Conservation (phyloP, 192 early-diverging fungal genomes). For the Lobulomyces angularis region DNA sequence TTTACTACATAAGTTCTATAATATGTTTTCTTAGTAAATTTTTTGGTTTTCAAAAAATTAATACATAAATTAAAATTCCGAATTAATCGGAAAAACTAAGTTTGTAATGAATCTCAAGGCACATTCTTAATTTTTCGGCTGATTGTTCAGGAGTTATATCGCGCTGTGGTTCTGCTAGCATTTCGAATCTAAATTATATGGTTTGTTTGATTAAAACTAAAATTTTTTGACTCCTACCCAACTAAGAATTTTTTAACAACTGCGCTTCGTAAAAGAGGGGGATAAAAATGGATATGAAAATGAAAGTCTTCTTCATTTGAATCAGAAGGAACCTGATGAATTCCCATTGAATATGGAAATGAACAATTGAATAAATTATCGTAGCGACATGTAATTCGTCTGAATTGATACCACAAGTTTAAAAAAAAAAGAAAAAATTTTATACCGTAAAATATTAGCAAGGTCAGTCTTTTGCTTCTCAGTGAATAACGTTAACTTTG, state of each 20-base stretch:
- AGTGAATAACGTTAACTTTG: slow-evolving; percentile 36
- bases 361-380: slow-evolving; percentile 83
- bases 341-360: slow-evolving; percentile 95
- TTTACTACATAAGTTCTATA: too few species aligned
- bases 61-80: not conserved
- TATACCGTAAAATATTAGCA: slow-evolving; percentile 65
- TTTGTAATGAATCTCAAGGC: slow-evolving; percentile 37
- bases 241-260: slow-evolving; percentile 92
- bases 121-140: slow-evolving; percentile 53
- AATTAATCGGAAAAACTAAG: too few species aligned
- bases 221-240: slow-evolving; percentile 45
- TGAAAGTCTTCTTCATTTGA: slow-evolving; percentile 41
- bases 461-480: slow-evolving; percentile 44
- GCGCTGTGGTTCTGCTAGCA: slow-evolving; percentile 85
- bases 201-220: not conserved
- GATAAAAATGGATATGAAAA: slow-evolving; percentile 92
- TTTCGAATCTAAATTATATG: slow-evolving; percentile 59
- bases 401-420: too few species aligned
- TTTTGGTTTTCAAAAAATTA: not conserved
- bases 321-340: slow-evolving; percentile 75
- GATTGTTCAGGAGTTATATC: slow-evolving; percentile 93
- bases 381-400: slow-evolving; percentile 69
- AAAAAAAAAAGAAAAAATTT: too few species aligned
- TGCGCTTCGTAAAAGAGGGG: slow-evolving; percentile 78
- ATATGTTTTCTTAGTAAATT: too few species aligned